A percentile compares a stretch with the other conserved stretches of the same genome.
Conservation (phyloP, 176 grass and related monocot genomes). For the Ampelocalamus luodianensis region DNA sequence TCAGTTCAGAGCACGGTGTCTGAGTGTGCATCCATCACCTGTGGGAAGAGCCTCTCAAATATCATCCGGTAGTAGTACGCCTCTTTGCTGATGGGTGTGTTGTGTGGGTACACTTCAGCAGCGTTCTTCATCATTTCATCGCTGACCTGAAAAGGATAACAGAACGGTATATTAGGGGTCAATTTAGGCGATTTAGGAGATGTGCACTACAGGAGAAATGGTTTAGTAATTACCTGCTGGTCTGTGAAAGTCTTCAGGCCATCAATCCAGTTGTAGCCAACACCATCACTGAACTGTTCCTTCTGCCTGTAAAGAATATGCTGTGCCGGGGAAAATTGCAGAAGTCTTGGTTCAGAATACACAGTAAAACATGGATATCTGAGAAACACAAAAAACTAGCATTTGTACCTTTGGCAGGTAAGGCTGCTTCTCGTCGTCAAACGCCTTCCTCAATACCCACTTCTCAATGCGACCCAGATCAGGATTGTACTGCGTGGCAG, state of each 20-base stretch:
- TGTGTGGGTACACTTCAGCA: slow-evolving; percentile 60
- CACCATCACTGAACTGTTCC: slow-evolving; percentile 97
- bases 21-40: slow-evolving; percentile 49
- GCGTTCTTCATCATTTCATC: slow-evolving; percentile 90
- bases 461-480: slow-evolving; percentile 81
- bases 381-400: not conserved
- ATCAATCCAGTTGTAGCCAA: slow-evolving; percentile 97
- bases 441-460: slow-evolving; percentile 92
- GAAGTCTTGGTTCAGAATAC: slow-evolving; percentile 4
- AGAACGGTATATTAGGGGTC: not conserved
- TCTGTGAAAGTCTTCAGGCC: slow-evolving; percentile 90
- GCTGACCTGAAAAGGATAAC: slow-evolving; percentile 57
- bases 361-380: not conserved
- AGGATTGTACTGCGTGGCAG: slow-evolving; percentile 59
- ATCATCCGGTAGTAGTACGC: slow-evolving; percentile 97
- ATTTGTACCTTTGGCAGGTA: slow-evolving; percentile 81
- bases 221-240: slow-evolving; percentile 56
- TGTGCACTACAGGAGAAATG: not conserved
- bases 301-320: slow-evolving; percentile 99
- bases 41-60: slow-evolving; percentile 97
- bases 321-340: slow-evolving; percentile 44
- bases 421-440: slow-evolving; percentile 85
- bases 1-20: not conserved
- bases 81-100: slow-evolving; percentile 89
- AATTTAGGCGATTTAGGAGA: not conserved